Base-by-base conservation (phyloP, 441 rosid genomes). In the Bocquillonia castaneifolia region DNA sequence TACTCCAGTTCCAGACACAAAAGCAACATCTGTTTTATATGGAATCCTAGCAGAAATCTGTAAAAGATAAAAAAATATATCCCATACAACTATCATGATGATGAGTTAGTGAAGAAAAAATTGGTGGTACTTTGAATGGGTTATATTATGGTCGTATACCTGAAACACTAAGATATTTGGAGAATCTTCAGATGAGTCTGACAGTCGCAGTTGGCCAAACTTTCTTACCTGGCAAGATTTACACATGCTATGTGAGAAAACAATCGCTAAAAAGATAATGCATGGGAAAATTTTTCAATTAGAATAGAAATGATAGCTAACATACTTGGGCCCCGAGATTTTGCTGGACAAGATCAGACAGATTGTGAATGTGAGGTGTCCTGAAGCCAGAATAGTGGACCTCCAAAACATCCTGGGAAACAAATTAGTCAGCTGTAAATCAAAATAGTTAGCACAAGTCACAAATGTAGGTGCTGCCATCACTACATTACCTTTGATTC, bases 331-430 rank as follows among this genome's bases (percentile, higher is more conserved):
- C 78, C 67, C 78, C 96, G 55, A 95, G 91, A 78, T 85, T 80
- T 72, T 76, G 87, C 77, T 74, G 90, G 65, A 95, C 93, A 63
- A 92, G 89, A 83, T 91, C 96, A 77, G 97, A 92, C 72, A 92
- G 76, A 82, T 95, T 95, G 77, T 92, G 87, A 78, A 93, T 82
- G 78, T 95, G 89, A 78, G 91, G 96, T n/a, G 98, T 92, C 84
- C 82, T 85, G 85, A 92, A 86, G 71, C 99, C 98, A 45, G 91
- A 77, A 82, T 86, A 89, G 81, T 92, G 99, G 71, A 88, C 78
- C 77, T 86, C 96, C 70, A 85, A 67, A 70, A 74, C 80, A 74
- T 82, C 87, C 98, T 95, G 82, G 63, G 79, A 74, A 72, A 68
- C 54, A 63, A 45, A 23, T 18, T 72, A 55, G 53, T 68, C 66